A percentile compares a stretch with the other conserved stretches of the same genome.
Evolutionary conservation across 2,329 filamentous ascomycete species (phyloP).

Genomic region (Exophiala bonariae): DNA sequence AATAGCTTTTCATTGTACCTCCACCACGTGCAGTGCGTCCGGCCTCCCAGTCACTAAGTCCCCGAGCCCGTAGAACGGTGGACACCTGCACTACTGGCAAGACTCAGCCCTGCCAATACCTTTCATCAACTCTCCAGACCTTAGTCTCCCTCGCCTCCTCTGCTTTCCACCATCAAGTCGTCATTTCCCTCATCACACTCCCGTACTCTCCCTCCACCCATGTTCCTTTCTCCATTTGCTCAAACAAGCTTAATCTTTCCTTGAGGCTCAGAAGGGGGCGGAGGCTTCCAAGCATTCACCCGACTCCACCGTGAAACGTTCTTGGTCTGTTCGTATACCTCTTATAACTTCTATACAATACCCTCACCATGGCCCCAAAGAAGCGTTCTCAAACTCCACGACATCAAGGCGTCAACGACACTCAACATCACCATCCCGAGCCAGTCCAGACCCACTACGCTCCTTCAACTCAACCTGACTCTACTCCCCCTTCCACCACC

Average conservation of each 20-base stretch:
- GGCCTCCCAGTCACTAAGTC: slow-evolving; percentile 16
- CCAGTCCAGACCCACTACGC: not conserved
- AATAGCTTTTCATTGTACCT: slow-evolving; percentile 21
- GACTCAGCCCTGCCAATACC: slow-evolving; percentile 25
- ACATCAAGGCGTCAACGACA: slow-evolving; percentile 17
- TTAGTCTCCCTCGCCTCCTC: slow-evolving; percentile 16
- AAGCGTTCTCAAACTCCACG: slow-evolving; percentile 25
- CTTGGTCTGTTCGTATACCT: slow-evolving; percentile 26
- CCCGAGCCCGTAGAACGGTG: too few species aligned
- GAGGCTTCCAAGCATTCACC: slow-evolving; percentile 27
- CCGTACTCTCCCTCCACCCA: slow-evolving; percentile 21
- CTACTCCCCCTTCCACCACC: slow-evolving; percentile 4
- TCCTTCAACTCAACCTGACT: slow-evolving; percentile 11
- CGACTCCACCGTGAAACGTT: slow-evolving; percentile 28
- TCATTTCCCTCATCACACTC: slow-evolving; percentile 28
- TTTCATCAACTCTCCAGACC: slow-evolving; percentile 16
- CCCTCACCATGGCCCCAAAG: slow-evolving; percentile 27
- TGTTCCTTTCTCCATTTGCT: slow-evolving; percentile 23
- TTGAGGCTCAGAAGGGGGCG: slow-evolving; percentile 31
- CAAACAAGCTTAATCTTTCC: slow-evolving; percentile 29
- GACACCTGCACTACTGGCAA: too few species aligned
- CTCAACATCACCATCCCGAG: not conserved
- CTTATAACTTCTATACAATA: slow-evolving; percentile 27
- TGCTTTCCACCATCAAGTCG: slow-evolving; percentile 26
- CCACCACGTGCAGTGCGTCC: slow-evolving; percentile 23